Evolutionary conservation across 108 stramenopile genomes (phyloP), one percentile per base, ranked within the genome.

Genomic region (Craspedostauros australis): DNA sequence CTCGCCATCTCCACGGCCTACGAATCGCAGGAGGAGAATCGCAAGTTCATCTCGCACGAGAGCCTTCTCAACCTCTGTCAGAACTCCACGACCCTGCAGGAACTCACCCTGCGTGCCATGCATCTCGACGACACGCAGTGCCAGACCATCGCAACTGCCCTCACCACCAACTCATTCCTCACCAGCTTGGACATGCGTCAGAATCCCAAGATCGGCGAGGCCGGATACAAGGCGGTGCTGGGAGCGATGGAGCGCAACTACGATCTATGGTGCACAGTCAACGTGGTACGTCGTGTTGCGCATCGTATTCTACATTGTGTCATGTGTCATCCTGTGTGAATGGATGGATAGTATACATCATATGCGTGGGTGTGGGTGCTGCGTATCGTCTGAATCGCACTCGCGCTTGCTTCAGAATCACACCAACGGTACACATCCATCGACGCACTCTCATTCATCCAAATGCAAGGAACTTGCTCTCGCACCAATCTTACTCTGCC

Each of bases 141-240:
- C 46, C 43, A 49, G 34, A 66, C 57, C n/a, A 23, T 66, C 22
- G 65, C 65, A 18, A 26, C 33, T 30, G 49, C 65, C 27, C 30
- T 66, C 19, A 57, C 37, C 38, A 43, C 49, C 40, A 42, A 5
- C 29, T 50, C 48, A 38, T 68, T 68, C 32, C 60, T 59, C 42
- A 59, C 66, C 4, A 51, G 46, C 19, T 43, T 68, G 44, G 68
- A 69, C 57, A 34, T 69, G 12, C 60, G 68, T 12, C 58, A 69
- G 50, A 69, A 69, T 50, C 62, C 66, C 18, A 28, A 21, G 1
- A 61, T 69, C 41, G 39, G 36, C 18, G 21, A 16, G 0, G 19
- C 5, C 5, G 68, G 68, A 34, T 69, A 62, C 29, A 34, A 52
- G 5, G 41, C 68, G 4, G 62, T 69, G 9, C 43, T 60, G 33